Evolutionary conservation across 1,284 basidiomycete species (phyloP), one percentile per base, ranked within the genome.

Genomic region (Ustilago vetiveriae): DNA sequence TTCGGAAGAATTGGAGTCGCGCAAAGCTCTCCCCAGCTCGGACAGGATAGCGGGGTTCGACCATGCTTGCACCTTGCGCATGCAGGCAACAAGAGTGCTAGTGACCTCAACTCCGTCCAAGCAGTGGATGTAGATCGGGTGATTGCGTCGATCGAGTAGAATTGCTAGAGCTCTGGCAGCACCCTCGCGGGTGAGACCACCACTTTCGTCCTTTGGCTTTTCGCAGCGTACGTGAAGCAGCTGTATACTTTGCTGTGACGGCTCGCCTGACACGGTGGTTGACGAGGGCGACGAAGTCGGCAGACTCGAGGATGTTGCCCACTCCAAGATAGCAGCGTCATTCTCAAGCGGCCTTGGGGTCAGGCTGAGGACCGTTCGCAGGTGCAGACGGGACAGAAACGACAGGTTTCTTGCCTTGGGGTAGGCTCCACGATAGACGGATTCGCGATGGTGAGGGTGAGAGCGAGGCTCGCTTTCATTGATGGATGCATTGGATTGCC

Each of bases 21-120:
- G 57, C 36, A 76, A 45, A 3, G 72, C 74, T 9, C 75, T 57
- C 9, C 66, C 63, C 17, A 80, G 66, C 64, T 81, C 79, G 24
- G 52, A 66, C 10, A 66, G 48, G 35, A 79, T 64, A 8, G 72
- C 52, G 2, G 57, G 36, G 3, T 54, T 67, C 19, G 63, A 58
- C 79, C 78, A 81, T 1, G 65, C 76, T 46, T 81, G 79, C 17
- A 80, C 57, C 49, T 77, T 76, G 36, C 79, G 73, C 57, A 79
- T 66, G 32, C 76, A 73, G 3, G 75, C 79, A 11, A 79, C 45
- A 9, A 80, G 65, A 10, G 75, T 77, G 36, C 74, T 74, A 1
- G 76, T 75, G 14, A 74, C 72, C 16, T 76, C 72, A 29, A 77
- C 72, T 17, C 78, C 79, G 41, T 81, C 79, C n/a, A 81, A 57